Base-by-base conservation (phyloP, 1,139 yeast species). In the Magnusiomyces tetraspermus region DNA sequence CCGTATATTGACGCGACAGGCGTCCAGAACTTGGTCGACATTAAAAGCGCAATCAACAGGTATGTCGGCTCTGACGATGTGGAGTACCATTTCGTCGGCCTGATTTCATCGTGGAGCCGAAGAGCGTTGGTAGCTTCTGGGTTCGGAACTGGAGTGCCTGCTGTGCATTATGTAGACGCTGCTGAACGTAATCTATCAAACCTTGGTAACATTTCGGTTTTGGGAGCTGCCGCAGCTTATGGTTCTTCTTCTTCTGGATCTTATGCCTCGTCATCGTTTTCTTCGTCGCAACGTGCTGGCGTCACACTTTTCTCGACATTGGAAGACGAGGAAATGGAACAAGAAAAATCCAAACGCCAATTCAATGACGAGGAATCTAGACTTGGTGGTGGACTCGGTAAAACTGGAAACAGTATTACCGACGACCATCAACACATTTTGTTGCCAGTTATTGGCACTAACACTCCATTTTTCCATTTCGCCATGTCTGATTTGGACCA, bases 41-140 rank as follows among this genome's bases (percentile, higher is more conserved):
- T 86, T 62, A 76, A 86, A 60, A 83, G 82, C 59, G 82, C 88
- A 8, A 70, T 87, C 54, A 82, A 83, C 67, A 76, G 74, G 53
- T 87, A 85, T 63, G 86, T 95, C 42, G 90, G 86, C 64, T 75
- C 85, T 55, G 90, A 85, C 3, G n/a, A n/a, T n/a, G 90, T 88
- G 53, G 96, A 89, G 67, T 83, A 83, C 71, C 97, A 90, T 67
- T 89, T 90, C 66, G 80, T 87, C 15, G 95, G 96, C 24, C 80
- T 89, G 42, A 71, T 84, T 53, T 82, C 87, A 53, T 89, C 92
- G 11, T 89, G 97, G 97, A 78, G 86, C 53, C 79, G 88, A 64
- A 77, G 94, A 61, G 87, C 83, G 10, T 75, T 90, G 59, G 66
- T 84, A 48, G 79, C 81, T 60, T 83, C 84, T 54, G 95, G 95